Evolutionary conservation across 2,329 filamentous ascomycete genomes (phyloP).

Genomic region (Lasiodiplodia gonubiensis): DNA sequence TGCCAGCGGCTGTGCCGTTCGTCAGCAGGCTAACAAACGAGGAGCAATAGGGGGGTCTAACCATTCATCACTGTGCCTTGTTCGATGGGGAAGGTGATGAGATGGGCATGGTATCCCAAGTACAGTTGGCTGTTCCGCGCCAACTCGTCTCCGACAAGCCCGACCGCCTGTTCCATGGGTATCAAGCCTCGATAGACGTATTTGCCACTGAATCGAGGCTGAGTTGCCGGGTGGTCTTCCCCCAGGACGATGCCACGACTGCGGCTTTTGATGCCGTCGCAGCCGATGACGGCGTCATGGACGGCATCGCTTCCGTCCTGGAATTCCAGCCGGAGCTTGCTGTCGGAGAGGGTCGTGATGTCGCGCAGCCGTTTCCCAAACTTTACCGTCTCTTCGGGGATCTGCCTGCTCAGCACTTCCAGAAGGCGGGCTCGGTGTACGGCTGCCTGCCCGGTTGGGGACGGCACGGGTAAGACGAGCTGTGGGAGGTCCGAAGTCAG

Average conservation of each 20-base stretch:
- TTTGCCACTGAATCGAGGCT: conserved; percentile 61
- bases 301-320: conserved; percentile 52
- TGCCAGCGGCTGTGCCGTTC: conserved; percentile 48
- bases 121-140: conserved; percentile 61
- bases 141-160: conserved; percentile 56
- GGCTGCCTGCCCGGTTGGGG: conserved; percentile 34
- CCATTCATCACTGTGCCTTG: conserved; percentile 62
- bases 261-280: conserved; percentile 68
- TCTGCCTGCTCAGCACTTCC: conserved; percentile 54
- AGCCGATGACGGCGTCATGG: conserved; percentile 61
- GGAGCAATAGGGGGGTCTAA: conserved; percentile 28
- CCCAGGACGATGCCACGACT: conserved; percentile 60
- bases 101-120: conserved; percentile 62
- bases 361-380: conserved; percentile 48
- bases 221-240: conserved; percentile 49
- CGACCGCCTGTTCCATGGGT: conserved; percentile 60
- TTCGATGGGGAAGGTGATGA: conserved; percentile 67
- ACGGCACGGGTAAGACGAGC: conserved; percentile 35
- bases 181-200: conserved; percentile 68
- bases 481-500: conserved; percentile 32
- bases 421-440: conserved; percentile 58
- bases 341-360: conserved; percentile 35
- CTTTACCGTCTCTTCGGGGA: conserved; percentile 48
- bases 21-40: background rate
- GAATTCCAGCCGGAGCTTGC: conserved; percentile 46